These are phyloP conservation scores for Leccinum longicurvipes DNA, from an alignment of 768 basidiomycete genomes.

Conservation along the genomic window DNA sequence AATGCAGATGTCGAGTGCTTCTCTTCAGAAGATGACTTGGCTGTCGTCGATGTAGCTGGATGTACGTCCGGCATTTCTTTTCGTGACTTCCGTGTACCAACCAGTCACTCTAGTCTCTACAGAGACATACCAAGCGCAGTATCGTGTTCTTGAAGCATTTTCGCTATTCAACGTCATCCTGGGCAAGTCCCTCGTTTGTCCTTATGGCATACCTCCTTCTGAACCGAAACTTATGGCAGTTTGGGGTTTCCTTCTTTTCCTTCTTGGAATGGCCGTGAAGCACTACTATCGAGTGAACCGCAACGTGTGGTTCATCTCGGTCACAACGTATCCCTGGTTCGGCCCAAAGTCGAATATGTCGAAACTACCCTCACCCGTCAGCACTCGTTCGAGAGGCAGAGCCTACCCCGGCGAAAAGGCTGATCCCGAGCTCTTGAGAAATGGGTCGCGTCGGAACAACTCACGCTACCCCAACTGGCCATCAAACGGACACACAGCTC, in stretches of 20 bases:
- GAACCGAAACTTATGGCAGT: slow-evolving; percentile 35
- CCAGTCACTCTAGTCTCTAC: slow-evolving; percentile 57
- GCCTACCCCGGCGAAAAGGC: slow-evolving; percentile 28
- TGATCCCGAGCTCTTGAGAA: slow-evolving; percentile 20
- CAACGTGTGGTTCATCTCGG: slow-evolving; percentile 66
- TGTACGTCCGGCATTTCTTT: slow-evolving; percentile 46
- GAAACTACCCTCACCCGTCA: slow-evolving; percentile 43
- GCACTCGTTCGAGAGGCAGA: slow-evolving; percentile 35
- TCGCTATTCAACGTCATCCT: slow-evolving; percentile 74
- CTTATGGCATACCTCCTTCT: slow-evolving; percentile 1
- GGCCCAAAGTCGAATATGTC: slow-evolving; percentile 36
- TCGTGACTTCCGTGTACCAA: slow-evolving; percentile 3
- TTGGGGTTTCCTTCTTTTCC: slow-evolving; percentile 44
- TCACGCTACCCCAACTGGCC: slow-evolving; percentile 20
- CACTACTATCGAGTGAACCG: slow-evolving; percentile 42
- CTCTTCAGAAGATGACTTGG: slow-evolving; percentile 48
- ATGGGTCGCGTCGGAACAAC: slow-evolving; percentile 18
- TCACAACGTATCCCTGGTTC: slow-evolving; percentile 74
- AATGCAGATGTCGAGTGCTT: slow-evolving; percentile 82
- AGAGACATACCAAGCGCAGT: slow-evolving; percentile 86
- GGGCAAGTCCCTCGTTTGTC: slow-evolving; percentile 39
- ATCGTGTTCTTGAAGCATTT: slow-evolving; percentile 77
- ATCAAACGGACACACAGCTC: slow-evolving; percentile 19
- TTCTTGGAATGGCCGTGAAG: slow-evolving; percentile 42
- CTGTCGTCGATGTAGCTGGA: slow-evolving; percentile 56